phyloP scores from a whole-genome alignment of 148 eudicot species.

The Chenopodium album region DNA sequence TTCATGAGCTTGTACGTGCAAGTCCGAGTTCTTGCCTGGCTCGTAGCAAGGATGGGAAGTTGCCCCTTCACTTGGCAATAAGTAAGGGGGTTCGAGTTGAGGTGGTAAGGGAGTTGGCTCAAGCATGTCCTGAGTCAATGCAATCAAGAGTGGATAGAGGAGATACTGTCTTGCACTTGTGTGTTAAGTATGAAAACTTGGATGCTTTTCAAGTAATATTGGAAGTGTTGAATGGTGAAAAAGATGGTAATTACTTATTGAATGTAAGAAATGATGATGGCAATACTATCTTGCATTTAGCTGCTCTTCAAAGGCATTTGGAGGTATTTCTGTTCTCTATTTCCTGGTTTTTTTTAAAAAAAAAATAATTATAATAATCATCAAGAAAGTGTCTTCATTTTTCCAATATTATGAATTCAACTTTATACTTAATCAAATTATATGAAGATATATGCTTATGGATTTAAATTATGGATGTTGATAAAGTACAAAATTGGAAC shows the following conservation, averaged over 20 bases:
- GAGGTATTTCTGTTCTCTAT: conserved; percentile 18
- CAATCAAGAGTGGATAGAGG: conserved; percentile 21
- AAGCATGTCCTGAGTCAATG: conserved; percentile 29
- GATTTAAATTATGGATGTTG: no score
- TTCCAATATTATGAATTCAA: no score
- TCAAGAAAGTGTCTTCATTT: no score
- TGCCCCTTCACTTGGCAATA: conserved; percentile 33
- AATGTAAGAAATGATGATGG: conserved; percentile 36
- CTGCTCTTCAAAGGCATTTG: conserved; percentile 30
- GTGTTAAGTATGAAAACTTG: conserved; percentile 33
- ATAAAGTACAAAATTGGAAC: no score
- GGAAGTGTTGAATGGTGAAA: conserved; percentile 10
- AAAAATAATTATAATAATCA: no score
- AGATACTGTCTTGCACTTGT: conserved; percentile 36
- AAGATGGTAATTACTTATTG: conserved; percentile 11
- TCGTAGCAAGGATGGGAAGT: conserved; percentile 25
- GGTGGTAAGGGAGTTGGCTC: conserved; percentile 31
- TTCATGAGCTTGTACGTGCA: conserved; percentile 19
- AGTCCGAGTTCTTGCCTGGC: neutral
- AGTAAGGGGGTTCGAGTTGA: conserved; percentile 29
- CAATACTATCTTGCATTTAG: conserved; percentile 38
- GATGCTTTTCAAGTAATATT: conserved; percentile 29
- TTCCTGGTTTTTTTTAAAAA: no score
- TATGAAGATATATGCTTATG: no score
- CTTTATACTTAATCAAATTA: no score